Percentiles rank a stretch among this genome's conserved stretches.
These are phyloP conservation scores for Coleophoma cylindrospora DNA, from an alignment of 2,329 filamentous ascomycete genomes.

Conservation along the genomic window DNA sequence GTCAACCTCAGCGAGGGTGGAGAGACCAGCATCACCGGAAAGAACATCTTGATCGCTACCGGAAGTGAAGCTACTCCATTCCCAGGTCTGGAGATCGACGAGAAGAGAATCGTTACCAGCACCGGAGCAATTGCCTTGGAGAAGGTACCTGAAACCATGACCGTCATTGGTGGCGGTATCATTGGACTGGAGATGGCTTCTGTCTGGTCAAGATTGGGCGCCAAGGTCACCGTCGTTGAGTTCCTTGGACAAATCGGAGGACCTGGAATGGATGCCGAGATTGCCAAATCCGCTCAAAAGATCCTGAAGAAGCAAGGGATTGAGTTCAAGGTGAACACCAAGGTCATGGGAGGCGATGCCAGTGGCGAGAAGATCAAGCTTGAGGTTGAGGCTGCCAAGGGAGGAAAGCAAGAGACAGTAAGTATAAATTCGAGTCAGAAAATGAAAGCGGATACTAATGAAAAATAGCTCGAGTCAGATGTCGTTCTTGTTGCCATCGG, in stretches of 20 bases:
- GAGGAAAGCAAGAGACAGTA: constrained; percentile 89
- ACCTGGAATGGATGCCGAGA: constrained; percentile 93
- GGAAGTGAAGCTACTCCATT: constrained; percentile 95
- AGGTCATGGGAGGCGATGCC: constrained; percentile 83
- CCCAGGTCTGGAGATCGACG: constrained; percentile 91
- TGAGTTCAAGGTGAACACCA: constrained; percentile 97
- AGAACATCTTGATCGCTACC: constrained; percentile 98
- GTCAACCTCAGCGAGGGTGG: constrained; percentile 88
- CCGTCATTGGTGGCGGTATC: constrained; percentile 97
- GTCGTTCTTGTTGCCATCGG: constrained; percentile 96
- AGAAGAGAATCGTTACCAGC: constrained; percentile 95
- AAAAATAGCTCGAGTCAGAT: constrained; percentile 74
- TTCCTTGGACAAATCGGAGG: constrained; percentile 95
- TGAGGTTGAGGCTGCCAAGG: constrained; percentile 87
- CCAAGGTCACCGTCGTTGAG: constrained; percentile 96
- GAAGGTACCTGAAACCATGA: constrained; percentile 91
- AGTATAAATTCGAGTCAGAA: constrained; percentile 29
- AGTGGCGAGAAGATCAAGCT: constrained; percentile 74
- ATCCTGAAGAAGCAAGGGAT: constrained; percentile 93
- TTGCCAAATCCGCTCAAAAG: constrained; percentile 89
- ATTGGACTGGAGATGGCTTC: constrained; percentile 98
- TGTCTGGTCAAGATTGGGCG: constrained; percentile 90
- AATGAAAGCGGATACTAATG: constrained; percentile 1
- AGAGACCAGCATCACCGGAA: constrained; percentile 79
- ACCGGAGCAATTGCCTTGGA: constrained; percentile 88